Percentiles rank a stretch among this genome's conserved stretches.
phyloP scores from a whole-genome alignment of 352 stramenopile genomes.

The Plasmopara halstedii region DNA sequence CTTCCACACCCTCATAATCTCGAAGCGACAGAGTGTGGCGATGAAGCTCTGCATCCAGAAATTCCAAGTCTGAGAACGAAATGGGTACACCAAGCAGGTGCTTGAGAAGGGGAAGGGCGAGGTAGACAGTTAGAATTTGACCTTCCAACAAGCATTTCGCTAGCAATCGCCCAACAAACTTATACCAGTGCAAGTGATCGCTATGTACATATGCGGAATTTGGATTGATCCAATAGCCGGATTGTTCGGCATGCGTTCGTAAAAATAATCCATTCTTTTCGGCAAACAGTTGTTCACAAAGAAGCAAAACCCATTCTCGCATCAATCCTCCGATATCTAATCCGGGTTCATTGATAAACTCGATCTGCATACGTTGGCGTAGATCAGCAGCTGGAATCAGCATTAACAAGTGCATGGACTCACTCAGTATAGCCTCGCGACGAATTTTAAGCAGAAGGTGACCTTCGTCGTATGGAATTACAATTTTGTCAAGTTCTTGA shows the following conservation, averaged over 20 bases:
- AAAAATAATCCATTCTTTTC: slow-evolving; percentile 73
- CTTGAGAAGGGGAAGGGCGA: slow-evolving; percentile 76
- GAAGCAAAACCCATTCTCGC: slow-evolving; percentile 70
- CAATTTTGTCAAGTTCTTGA: slow-evolving; percentile 67
- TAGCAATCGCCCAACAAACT: slow-evolving; percentile 71
- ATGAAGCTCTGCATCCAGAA: slow-evolving; percentile 70
- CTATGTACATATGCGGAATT: slow-evolving; percentile 58
- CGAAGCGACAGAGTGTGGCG: slow-evolving; percentile 57
- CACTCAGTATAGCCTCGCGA: slow-evolving; percentile 59
- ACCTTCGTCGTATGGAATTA: slow-evolving; percentile 67
- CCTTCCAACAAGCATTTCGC: slow-evolving; percentile 73
- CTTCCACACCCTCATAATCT: slow-evolving; percentile 57
- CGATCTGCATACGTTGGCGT: slow-evolving; percentile 64
- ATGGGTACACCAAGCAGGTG: slow-evolving; percentile 73
- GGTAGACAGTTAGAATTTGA: slow-evolving; percentile 66
- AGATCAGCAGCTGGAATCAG: slow-evolving; percentile 61
- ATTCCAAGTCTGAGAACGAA: slow-evolving; percentile 76
- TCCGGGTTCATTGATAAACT: slow-evolving; percentile 77
- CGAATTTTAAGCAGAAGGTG: slow-evolving; percentile 75
- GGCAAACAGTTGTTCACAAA: slow-evolving; percentile 74
- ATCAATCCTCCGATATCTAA: slow-evolving; percentile 69
- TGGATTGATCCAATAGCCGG: slow-evolving; percentile 79
- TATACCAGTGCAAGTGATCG: slow-evolving; percentile 67
- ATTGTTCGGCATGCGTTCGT: slow-evolving; percentile 60
- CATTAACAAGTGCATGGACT: slow-evolving; percentile 82